Conservation (phyloP, 2,329 filamentous ascomycete species). For the Trichocomaceae sp. region DNA sequence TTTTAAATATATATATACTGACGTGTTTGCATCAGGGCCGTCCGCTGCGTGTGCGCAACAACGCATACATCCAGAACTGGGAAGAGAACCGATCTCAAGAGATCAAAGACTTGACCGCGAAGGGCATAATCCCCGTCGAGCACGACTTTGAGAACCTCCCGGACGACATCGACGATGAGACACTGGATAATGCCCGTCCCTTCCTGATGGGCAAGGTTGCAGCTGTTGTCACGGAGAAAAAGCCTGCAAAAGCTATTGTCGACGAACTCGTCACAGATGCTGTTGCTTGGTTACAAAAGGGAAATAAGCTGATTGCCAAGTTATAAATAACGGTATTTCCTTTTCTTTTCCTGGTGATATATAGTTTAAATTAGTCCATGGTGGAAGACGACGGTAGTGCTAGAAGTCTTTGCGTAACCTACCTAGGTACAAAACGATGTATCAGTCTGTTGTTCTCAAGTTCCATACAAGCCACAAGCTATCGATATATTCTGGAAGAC, state of each 20-base stretch:
- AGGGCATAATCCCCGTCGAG: slow-evolving; percentile 91
- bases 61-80: slow-evolving; percentile 93
- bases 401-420: no score
- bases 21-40: slow-evolving; percentile 51
- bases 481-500: no score
- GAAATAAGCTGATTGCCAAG: slow-evolving; percentile 62
- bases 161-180: slow-evolving; percentile 68
- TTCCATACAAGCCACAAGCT: no score
- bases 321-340: slow-evolving; percentile 44
- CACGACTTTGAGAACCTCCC: slow-evolving; percentile 81
- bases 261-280: slow-evolving; percentile 90
- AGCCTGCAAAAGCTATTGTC: slow-evolving; percentile 82
- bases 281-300: slow-evolving; percentile 61
- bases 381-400: no score
- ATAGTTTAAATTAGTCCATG: no score
- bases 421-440: no score
- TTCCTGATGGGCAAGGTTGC: slow-evolving; percentile 97
- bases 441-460: no score
- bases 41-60: slow-evolving; percentile 86
- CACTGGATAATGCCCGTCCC: slow-evolving; percentile 83
- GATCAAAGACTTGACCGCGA: slow-evolving; percentile 83
- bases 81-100: slow-evolving; percentile 83
- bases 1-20: background rate
- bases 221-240: slow-evolving; percentile 87
- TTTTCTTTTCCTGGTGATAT: background rate